Base-by-base conservation (phyloP, 2,329 filamentous ascomycete genomes). In the Endothia cerciana region DNA sequence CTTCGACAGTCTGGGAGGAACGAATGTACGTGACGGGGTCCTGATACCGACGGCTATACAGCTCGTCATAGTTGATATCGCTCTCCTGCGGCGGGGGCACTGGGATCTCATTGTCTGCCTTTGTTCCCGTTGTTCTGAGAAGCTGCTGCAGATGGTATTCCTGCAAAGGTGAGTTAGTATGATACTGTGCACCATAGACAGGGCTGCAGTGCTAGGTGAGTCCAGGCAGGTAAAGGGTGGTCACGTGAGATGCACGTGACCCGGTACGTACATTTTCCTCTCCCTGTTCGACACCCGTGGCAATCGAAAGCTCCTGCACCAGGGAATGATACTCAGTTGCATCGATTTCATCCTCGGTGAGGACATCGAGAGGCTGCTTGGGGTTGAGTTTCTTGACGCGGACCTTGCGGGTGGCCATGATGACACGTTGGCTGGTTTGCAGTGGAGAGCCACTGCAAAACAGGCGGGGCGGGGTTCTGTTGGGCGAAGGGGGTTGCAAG, bases 1-100 rank as follows among this genome's bases (percentile, higher is more conserved):
- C 95, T 80, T 99, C 95, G 68, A 99, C 94, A 2, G 95, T 99
- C 71, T 97, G 94, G 70, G 95, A 98, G 81, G 97, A 98, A 70
- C 94, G 93, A 76, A 99, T 97, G 79, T 98, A 98, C 68, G 94
- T 95, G 68, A 90, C 89, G 62, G 95, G 93, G 77, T 96, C 91
- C 73, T 89, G 86, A 79, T 94, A 97, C 65, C 83, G 82, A 70
- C 87, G 88, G 60, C 90, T 87, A 76, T 98, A 98, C 72, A 97
- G 86, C 73, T 90, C 87, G 78, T 96, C 92, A 89, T 97, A 99
- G 79, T 92, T 87, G 78, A 94, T 82, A 70, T 83, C 80, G 73
- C 85, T 88, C 78, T 88, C 82, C 74, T 88, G 78, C 17, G 87
- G 86, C 72, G 87, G 87, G 68, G 87, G 87, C 22, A 89, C 87